These are phyloP conservation scores for Candida chilensis DNA, from an alignment of 805 yeast genomes.

Conservation along the genomic window DNA sequence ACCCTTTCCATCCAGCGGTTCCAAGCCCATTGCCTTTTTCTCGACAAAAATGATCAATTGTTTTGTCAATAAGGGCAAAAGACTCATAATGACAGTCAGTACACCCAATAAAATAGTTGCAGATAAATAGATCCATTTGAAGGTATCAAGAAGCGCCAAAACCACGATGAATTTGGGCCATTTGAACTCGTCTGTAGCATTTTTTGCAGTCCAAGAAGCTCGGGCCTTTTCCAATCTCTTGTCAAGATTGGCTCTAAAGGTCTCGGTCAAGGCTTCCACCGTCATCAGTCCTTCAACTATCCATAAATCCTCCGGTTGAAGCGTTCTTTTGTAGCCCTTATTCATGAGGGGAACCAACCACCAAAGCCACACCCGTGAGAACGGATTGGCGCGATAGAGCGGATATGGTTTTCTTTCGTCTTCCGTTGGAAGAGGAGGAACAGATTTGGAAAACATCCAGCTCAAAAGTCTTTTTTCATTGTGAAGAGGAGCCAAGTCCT, in stretches of 20 bases:
- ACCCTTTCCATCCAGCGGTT: constrained; percentile 43
- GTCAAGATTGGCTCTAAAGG: constrained; percentile 23
- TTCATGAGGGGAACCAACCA: constrained; percentile 60
- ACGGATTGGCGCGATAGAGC: constrained; percentile 21
- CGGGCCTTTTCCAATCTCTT: no score
- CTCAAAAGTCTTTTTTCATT: constrained; percentile 22
- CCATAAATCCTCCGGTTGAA: constrained; percentile 56
- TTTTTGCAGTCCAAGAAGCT: no score
- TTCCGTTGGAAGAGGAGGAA: constrained; percentile 45
- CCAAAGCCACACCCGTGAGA: constrained; percentile 44
- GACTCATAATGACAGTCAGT: constrained; percentile 39
- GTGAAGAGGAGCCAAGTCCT: no score
- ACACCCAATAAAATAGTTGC: constrained; percentile 30
- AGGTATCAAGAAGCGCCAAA: constrained; percentile 38
- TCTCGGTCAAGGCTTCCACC: constrained; percentile 28
- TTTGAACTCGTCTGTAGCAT: no score
- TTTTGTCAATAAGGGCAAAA: constrained; percentile 61
- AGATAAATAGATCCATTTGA: constrained; percentile 30
- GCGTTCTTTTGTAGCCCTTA: constrained; percentile 65
- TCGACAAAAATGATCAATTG: constrained; percentile 59
- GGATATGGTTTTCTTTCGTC: constrained; percentile 43
- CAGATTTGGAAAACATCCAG: constrained; percentile 19
- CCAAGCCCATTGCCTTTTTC: constrained; percentile 31
- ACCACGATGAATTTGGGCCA: constrained; percentile 45
- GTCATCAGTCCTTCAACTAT: constrained; percentile 29